Conservation (phyloP, 1,139 yeast species). For the Yamadazyma taylorii region DNA sequence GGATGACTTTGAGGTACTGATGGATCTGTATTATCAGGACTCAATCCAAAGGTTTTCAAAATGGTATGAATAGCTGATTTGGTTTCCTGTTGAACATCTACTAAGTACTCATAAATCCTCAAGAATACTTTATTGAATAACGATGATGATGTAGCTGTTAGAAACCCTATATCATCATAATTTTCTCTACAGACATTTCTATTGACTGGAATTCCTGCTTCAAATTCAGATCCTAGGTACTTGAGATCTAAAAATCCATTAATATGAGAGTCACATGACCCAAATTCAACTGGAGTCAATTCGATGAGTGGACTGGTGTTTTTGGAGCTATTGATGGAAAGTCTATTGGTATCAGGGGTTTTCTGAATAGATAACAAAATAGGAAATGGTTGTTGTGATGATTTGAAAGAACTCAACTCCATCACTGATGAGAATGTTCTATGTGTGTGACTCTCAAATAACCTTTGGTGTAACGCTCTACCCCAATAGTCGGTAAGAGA, state of each 20-base stretch:
- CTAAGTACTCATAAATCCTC: slow-evolving; percentile 44
- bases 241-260: slow-evolving; percentile 52
- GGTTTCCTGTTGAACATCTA: slow-evolving; percentile 38
- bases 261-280: slow-evolving; percentile 60
- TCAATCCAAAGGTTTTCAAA: slow-evolving; percentile 49
- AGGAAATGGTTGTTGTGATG: slow-evolving; percentile 43
- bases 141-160: slow-evolving; percentile 73
- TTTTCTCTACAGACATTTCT: slow-evolving; percentile 50
- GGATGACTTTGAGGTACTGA: slow-evolving; percentile 39
- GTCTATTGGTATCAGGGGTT: slow-evolving; percentile 4
- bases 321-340: no score
- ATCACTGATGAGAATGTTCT: slow-evolving; percentile 25
- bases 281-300: slow-evolving; percentile 67
- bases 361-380: slow-evolving; percentile 38
- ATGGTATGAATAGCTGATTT: slow-evolving; percentile 44
- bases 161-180: slow-evolving; percentile 72
- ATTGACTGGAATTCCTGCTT: slow-evolving; percentile 14
- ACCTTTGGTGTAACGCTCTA: slow-evolving; percentile 51
- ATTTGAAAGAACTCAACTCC: slow-evolving; percentile 19
- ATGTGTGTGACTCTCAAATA: slow-evolving; percentile 41
- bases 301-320: no score
- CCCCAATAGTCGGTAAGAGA: slow-evolving; percentile 73
- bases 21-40: slow-evolving; percentile 21
- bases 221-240: slow-evolving; percentile 49
- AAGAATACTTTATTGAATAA: slow-evolving; percentile 59